Evolutionary conservation across 257 asterid species (phyloP).

Genomic region (Petunia secreta): DNA sequence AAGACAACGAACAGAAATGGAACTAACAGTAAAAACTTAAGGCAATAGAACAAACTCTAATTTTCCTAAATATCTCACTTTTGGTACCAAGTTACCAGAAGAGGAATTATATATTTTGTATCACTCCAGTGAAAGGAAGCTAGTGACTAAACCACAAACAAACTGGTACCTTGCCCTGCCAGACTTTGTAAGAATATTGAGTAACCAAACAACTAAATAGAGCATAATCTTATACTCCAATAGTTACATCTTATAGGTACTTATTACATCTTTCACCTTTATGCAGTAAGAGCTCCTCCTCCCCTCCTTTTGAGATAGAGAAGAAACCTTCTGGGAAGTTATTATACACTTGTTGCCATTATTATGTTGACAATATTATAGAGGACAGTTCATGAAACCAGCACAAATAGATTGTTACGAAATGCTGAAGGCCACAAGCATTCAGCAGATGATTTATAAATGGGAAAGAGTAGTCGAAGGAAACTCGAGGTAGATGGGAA

Average conservation of each 20-base stretch:
- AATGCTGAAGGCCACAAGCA: neutral
- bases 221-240: neutral
- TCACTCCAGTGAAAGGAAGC: neutral
- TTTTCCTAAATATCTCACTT: conserved; percentile 1
- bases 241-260: neutral
- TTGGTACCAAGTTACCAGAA: neutral
- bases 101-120: neutral
- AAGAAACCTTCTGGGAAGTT: neutral
- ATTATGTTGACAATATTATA: too few species aligned
- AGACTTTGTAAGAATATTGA: neutral
- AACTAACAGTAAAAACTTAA: conserved; percentile 8
- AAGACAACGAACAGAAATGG: neutral
- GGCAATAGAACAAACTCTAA: conserved; percentile 2
- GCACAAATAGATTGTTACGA: neutral
- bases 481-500: neutral
- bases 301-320: neutral
- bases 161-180: neutral
- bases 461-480: neutral
- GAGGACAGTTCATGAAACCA: neutral
- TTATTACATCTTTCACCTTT: neutral
- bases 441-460: too few species aligned
- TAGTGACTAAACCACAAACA: neutral
- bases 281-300: neutral
- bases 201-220: neutral
- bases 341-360: neutral